Percentiles rank a stretch among this genome's conserved stretches.
Conservation (phyloP, 2,329 filamentous ascomycete species). For the Diplocarpon mali region DNA sequence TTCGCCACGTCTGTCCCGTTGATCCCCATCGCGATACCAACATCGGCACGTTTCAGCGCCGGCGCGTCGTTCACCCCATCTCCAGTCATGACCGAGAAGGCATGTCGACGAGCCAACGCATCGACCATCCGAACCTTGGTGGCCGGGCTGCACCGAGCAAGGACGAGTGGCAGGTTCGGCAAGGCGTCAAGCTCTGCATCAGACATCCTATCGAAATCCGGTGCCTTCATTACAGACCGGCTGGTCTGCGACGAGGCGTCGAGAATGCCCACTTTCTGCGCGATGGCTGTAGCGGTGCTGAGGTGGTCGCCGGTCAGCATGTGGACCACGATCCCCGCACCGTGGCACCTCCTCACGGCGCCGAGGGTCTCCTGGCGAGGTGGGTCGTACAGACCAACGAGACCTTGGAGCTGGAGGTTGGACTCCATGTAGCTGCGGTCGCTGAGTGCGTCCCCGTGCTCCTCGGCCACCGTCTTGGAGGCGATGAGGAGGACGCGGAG, state of each 20-base stretch:
- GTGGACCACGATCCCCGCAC: conserved; percentile 53
- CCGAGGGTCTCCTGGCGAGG: conserved; percentile 55
- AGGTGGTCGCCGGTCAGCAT: conserved; percentile 63
- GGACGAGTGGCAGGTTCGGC: conserved; percentile 50
- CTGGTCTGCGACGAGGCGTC: conserved; percentile 22
- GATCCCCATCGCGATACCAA: conserved; percentile 93
- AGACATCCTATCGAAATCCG: conserved; percentile 50
- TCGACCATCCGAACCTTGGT: conserved; percentile 70
- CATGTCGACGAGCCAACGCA: conserved; percentile 56
- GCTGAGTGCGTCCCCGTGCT: conserved; percentile 27
- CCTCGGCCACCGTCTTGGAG: conserved; percentile 33
- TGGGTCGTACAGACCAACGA: conserved; percentile 63
- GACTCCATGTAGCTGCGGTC: conserved; percentile 44
- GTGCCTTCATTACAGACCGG: conserved; percentile 45
- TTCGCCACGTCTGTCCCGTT: conserved; percentile 95
- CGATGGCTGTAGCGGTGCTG: conserved; percentile 55
- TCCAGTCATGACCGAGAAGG: conserved; percentile 78
- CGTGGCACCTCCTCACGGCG: conserved; percentile 46
- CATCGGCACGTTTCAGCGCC: conserved; percentile 90
- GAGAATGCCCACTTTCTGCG: conserved; percentile 53
- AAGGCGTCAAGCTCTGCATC: conserved; percentile 53
- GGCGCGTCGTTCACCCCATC: conserved; percentile 97
- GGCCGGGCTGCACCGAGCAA: conserved; percentile 57
- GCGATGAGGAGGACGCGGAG: conserved; percentile 61
- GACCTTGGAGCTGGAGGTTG: conserved; percentile 52